Evolutionary conservation across 768 basidiomycete species (phyloP), one percentile per base, ranked within the genome.

Genomic region (Mycena alexandri): DNA sequence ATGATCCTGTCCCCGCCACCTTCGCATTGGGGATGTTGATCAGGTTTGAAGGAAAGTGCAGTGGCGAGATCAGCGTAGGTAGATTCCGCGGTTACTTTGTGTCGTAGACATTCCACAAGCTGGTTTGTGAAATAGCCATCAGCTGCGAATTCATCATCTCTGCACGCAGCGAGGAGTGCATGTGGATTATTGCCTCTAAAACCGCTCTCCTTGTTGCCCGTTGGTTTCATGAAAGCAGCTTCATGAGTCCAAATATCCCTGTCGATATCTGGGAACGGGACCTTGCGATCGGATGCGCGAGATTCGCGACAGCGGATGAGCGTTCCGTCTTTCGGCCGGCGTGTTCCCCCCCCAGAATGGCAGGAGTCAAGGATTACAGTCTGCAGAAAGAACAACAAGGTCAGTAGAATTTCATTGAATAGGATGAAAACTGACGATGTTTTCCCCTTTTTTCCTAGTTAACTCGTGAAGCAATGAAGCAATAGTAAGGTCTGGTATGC

Each of bases 11-110:
- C 48, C 24, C 48, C 25, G 48, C 14, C 25, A 25, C 48, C 24
- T 50, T 29, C 48, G 25, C 48, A 50, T 50, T 50, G 48, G 12
- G 48, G 48, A 50, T 50, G 48, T 29, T 50, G 48, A 25, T 29
- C 17, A 11, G 48, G 13, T 29, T 25, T 29, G 48, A 29, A 29
- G 24, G 48, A 25, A 29, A 50, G 12, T 29, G 24, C 25, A 50
- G 25, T 25, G 48, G 48, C 25, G 25, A 50, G 25, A 50, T 50
- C 48, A 4, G 48, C 48, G 48, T 50, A 50, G 12, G 48, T 50
- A 29, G 48, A 50, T 16, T 50, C 25, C 14, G 48, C 25, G 48
- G 48, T 25, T 29, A 29, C 3, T 29, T 29, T 29, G 29, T 29
- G 29, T 29, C 29, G 29, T 29, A 29, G 29, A 50, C 25, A 50